Percentiles rank a stretch among this genome's conserved stretches.
Evolutionary conservation across 1,284 basidiomycete species (phyloP).

Genomic region (Schizophyllum commune): DNA sequence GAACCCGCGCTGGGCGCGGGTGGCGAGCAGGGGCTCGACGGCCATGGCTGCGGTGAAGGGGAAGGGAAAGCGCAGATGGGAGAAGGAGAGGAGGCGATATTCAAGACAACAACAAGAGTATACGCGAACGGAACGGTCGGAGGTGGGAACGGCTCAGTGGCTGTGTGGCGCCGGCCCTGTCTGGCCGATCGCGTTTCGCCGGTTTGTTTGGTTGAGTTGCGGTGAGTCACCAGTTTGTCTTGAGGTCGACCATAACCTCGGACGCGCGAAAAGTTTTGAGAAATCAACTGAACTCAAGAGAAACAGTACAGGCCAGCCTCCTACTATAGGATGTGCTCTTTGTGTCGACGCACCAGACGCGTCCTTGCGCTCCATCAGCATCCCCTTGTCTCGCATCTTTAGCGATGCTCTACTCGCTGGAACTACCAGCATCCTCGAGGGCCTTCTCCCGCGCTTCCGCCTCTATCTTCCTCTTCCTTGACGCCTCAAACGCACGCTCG

Average conservation of each 20-base stretch:
- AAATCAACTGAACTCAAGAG: too few species aligned
- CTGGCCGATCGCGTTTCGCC: too few species aligned
- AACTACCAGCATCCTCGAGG: background rate
- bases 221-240: background rate
- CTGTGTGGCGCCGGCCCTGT: background rate
- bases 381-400: background rate
- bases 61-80: slow-evolving; percentile 10
- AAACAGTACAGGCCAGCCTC: too few species aligned
- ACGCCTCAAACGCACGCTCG: background rate
- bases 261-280: too few species aligned
- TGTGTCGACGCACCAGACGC: background rate
- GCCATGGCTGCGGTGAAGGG: slow-evolving; percentile 37
- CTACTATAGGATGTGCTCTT: background rate
- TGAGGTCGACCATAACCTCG: too few species aligned
- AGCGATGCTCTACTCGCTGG: background rate
- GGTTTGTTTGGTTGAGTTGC: background rate
- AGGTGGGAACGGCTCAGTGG: background rate
- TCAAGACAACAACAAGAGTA: background rate
- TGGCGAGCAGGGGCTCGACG: slow-evolving; percentile 56
- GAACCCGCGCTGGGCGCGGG: slow-evolving; percentile 58
- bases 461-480: background rate
- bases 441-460: background rate
- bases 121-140: background rate
- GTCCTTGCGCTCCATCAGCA: background rate
- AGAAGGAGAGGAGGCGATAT: background rate